These are phyloP conservation scores for Sporothrix pseudoabietina DNA, from an alignment of 2,329 filamentous ascomycete genomes.

Conservation along the genomic window DNA sequence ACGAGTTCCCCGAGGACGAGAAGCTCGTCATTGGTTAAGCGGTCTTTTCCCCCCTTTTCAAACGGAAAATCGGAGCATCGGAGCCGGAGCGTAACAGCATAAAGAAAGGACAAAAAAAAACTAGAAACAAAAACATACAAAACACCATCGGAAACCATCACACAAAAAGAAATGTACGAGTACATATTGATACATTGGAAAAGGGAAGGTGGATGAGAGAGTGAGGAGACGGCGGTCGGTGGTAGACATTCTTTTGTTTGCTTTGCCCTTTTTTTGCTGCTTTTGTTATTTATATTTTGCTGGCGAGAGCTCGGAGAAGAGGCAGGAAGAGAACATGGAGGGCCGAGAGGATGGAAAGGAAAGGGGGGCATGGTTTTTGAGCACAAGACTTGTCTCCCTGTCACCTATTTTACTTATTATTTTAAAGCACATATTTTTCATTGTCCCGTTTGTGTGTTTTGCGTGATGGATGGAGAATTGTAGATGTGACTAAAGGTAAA, in stretches of 20 bases:
- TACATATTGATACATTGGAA: conserved; percentile 28
- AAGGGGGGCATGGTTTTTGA: not conserved
- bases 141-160: not conserved
- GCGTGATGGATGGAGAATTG: not conserved
- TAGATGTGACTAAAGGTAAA: not conserved
- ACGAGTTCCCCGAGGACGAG: conserved; percentile 90
- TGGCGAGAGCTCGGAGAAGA: conserved; percentile 15
- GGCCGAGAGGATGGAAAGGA: not conserved
- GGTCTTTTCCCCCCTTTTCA: not conserved
- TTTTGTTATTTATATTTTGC: conserved; percentile 9
- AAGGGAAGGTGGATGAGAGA: not conserved
- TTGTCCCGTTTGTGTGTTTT: not conserved
- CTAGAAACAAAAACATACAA: conserved; percentile 20
- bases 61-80: not conserved
- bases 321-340: not conserved
- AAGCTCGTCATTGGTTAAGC: conserved; percentile 90
- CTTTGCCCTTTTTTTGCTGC: not conserved
- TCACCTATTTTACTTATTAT: conserved; percentile 5
- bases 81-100: not conserved
- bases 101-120: not conserved
- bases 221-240: not conserved
- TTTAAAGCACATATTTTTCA: conserved; percentile 23
- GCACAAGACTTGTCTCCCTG: not conserved
- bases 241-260: not conserved
- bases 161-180: conserved; percentile 28